phyloP scores from a whole-genome alignment of 495 filamentous ascomycete genomes.

The Annulohypoxylon moriforme region DNA sequence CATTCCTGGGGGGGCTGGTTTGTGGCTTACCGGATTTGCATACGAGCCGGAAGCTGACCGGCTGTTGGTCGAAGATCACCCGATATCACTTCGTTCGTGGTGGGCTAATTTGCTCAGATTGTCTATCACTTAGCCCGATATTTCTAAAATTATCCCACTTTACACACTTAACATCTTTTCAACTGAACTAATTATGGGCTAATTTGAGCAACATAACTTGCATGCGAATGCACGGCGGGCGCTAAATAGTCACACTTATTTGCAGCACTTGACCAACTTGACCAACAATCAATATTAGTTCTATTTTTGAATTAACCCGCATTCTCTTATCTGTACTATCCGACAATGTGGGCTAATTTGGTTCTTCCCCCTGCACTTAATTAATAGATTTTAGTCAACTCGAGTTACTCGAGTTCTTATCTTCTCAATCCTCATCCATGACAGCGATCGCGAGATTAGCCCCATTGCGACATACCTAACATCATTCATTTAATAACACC shows the following conservation, averaged over 20 bases:
- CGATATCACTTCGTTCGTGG: slow-evolving; percentile 24
- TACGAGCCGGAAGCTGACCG: slow-evolving; percentile 36
- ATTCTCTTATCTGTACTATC: slow-evolving; percentile 11
- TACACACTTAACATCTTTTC: neutral
- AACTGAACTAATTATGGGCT: slow-evolving; percentile 36
- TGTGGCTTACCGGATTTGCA: slow-evolving; percentile 40
- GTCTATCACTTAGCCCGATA: neutral
- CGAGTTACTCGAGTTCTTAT: neutral
- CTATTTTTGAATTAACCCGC: slow-evolving; percentile 53
- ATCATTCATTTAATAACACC: slow-evolving; percentile 24
- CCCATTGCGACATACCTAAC: slow-evolving; percentile 30
- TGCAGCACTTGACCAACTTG: slow-evolving; percentile 12
- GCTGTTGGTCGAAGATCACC: slow-evolving; percentile 36
- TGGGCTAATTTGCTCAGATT: slow-evolving; percentile 45
- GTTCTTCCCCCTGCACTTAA: neutral
- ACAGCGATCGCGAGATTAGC: slow-evolving; percentile 41
- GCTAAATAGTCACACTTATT: slow-evolving; percentile 40
- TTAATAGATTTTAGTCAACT: neutral
- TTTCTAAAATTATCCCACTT: slow-evolving; percentile 48
- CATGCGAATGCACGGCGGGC: slow-evolving; percentile 44
- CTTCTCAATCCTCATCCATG: slow-evolving; percentile 27
- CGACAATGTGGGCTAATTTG: slow-evolving; percentile 39
- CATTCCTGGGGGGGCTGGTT: slow-evolving; percentile 22
- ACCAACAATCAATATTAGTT: slow-evolving; percentile 37
- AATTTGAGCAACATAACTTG: slow-evolving; percentile 26